A percentile compares a stretch with the other conserved stretches of the same genome.
Evolutionary conservation across 176 grass and related monocot species (phyloP).

Genomic region (Oryza meyeriana): DNA sequence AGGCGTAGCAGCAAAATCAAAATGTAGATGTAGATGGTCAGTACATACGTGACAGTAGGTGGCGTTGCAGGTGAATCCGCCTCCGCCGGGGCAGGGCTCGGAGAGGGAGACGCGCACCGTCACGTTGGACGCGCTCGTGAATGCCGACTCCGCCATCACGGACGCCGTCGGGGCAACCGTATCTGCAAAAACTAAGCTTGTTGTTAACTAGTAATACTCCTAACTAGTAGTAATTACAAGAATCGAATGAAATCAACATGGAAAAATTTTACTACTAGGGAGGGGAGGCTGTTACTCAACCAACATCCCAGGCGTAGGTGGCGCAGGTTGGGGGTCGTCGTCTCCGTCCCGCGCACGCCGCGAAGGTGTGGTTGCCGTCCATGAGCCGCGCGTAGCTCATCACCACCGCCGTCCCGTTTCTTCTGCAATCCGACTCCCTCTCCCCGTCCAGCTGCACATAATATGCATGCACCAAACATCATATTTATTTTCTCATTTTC

Average conservation of each 20-base stretch:
- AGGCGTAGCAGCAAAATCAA: too few species aligned
- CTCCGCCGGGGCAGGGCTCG: constrained; percentile 66
- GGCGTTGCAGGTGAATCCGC: constrained; percentile 71
- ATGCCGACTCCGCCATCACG: constrained; percentile 47
- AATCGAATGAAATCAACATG: neutral
- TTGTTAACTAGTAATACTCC: too few species aligned
- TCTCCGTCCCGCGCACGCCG: constrained; percentile 43
- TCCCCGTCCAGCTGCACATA: constrained; percentile 74
- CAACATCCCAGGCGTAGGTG: constrained; percentile 78
- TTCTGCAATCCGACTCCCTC: constrained; percentile 34
- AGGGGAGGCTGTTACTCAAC: constrained; percentile 46
- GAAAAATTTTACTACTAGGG: too few species aligned
- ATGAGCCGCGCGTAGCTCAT: constrained; percentile 45
- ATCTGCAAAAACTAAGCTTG: constrained; percentile 39
- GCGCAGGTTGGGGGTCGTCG: constrained; percentile 34
- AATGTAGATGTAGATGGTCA: neutral
- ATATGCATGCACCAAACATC: neutral
- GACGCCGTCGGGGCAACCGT: constrained; percentile 75
- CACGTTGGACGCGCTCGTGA: constrained; percentile 60
- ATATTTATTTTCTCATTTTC: too few species aligned
- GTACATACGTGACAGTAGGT: constrained; percentile 51
- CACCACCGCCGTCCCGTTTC: constrained; percentile 32
- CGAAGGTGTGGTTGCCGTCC: constrained; percentile 71
- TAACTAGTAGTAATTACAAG: neutral
- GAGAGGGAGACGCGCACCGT: constrained; percentile 60